Base-by-base conservation (phyloP, 345 rosid species). In the Gossypium sturtianum region DNA sequence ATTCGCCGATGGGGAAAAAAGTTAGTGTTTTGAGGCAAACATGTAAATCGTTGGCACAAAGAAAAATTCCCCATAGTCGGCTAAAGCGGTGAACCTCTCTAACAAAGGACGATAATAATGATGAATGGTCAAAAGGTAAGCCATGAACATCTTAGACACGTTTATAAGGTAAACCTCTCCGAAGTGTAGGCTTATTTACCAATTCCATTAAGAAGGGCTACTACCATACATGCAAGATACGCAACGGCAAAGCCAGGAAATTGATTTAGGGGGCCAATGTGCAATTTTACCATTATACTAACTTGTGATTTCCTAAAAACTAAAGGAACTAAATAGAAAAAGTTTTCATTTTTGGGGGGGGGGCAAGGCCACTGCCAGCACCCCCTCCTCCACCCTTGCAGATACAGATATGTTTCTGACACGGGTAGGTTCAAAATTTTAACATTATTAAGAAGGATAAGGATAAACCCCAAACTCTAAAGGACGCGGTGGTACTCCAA, bases 71-170 rank as follows among this genome's bases (percentile, higher is more conserved):
- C 13, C 59, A 51, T 41, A 27, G 17, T 29, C 23, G 11, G 23
- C 43, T 3, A 44, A 22, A 4, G 9, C 27, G 16, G 34, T 12
- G 56, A 47, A 38, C 11, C 13, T 29, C 9, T 22, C 4, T 27
- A 61, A 47, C 34, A 66, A 2, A 67, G 4, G 71, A 23, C 16
- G 12, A 61, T 29, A 29, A 27, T 47, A 17, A 66, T 7, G 41
- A 45, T 66, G 71, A 66, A 67, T 8, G 71, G 38, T 67, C 17
- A 19, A n/a, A 38, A 64, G 34, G 48, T 38, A 63, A 23, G 68
- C 49, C 48, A 41, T 9, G 15, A 43, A 43, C 52, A 41, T 41
- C 49, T 29, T 61, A 61, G 12, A 61, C 44, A 10, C 10, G 25
- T n/a, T 23, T 9, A 38, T 38, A 63, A 63, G 47, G 45, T 62